Evolutionary conservation across 148 eudicot species (phyloP), one percentile per base, ranked within the genome.

Genomic region (Diospyros lotus): DNA sequence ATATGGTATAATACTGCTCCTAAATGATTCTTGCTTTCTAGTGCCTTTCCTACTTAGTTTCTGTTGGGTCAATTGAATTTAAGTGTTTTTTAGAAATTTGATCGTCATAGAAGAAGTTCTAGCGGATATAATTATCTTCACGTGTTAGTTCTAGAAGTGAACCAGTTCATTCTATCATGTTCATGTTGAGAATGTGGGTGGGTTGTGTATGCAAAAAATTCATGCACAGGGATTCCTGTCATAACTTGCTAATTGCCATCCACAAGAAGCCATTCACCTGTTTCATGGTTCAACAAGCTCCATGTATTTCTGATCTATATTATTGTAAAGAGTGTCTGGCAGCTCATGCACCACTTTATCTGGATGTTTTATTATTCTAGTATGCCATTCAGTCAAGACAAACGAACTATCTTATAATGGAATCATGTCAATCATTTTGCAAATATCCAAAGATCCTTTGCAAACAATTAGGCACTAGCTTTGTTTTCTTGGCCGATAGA

Each of bases 321-420:
- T 2, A 5, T 38, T 44, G 15, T 8, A 4, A 63, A 40, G 39
- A 43, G 45, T 63, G 39, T 38, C 58, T 38, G 17, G 69, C 58
- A 45, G 55, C 59, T 6, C 44, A 9, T 43, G 45, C 41, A n/a
- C 10, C 52, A 51, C 39, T 70, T 52, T 7, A 56, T 28, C 28
- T 40, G 70, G 70, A 69, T 53, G 11, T 51, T 60, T 38, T 56
- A 5, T n/a, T 58, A 58, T 72, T 66, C 73, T 66, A 78, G 73
- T n/a, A 68, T 58, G 28, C 65, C 38, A 3, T 52, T 50, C 73
- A 17, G 76, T 43, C 74, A 82, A 68, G 77, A 79, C 78, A 72
- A 76, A 82, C 82, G 71, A 73, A 79, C 82, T 72, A 79, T 69
- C 77, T 82, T 68, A 4, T 76, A 79, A 79, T 75, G 82, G 85